A percentile compares a stretch with the other conserved stretches of the same genome.
These are phyloP conservation scores for Graphium sp. DNA, from an alignment of 2,329 filamentous ascomycete genomes.

Conservation along the genomic window DNA sequence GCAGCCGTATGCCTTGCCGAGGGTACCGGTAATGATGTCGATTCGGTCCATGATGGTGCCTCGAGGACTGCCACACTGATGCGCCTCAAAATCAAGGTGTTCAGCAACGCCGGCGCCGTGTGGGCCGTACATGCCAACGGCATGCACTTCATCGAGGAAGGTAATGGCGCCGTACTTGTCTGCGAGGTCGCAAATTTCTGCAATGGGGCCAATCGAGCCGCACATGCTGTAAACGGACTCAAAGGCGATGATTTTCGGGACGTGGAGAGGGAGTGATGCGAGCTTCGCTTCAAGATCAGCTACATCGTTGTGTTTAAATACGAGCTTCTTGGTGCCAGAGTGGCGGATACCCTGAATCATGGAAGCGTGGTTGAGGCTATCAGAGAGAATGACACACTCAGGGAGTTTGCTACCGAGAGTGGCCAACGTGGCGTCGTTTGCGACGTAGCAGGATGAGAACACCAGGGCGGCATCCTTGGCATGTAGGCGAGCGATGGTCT, in stretches of 20 bases:
- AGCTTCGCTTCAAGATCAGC: conserved; percentile 83
- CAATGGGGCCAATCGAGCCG: conserved; percentile 89
- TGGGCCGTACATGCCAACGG: conserved; percentile 97
- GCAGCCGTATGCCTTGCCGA: conserved; percentile 95
- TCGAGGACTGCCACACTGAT: conserved; percentile 53
- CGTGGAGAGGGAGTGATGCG: conserved; percentile 65
- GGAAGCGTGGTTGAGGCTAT: conserved; percentile 92
- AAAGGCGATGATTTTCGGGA: conserved; percentile 96
- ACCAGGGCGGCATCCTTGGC: conserved; percentile 84
- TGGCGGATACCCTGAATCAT: conserved; percentile 99
- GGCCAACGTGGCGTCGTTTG: conserved; percentile 91
- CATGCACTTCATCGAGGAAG: conserved; percentile 96
- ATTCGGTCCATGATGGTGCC: conserved; percentile 91
- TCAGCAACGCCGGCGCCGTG: conserved; percentile 91
- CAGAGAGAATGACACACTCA: conserved; percentile 92
- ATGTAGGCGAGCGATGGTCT: conserved; percentile 70
- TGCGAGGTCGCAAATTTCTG: conserved; percentile 86
- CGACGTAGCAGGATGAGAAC: conserved; percentile 95
- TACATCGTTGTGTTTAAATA: conserved; percentile 98
- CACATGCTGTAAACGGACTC: conserved; percentile 99
- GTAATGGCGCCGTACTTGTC: conserved; percentile 97
- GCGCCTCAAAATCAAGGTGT: conserved; percentile 86
- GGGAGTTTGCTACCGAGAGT: conserved; percentile 95
- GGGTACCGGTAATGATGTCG: conserved; percentile 93
- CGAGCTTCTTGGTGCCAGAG: conserved; percentile 90